phyloP scores from a whole-genome alignment of 129 eudicot genomes.

The Flaveria linearis region DNA sequence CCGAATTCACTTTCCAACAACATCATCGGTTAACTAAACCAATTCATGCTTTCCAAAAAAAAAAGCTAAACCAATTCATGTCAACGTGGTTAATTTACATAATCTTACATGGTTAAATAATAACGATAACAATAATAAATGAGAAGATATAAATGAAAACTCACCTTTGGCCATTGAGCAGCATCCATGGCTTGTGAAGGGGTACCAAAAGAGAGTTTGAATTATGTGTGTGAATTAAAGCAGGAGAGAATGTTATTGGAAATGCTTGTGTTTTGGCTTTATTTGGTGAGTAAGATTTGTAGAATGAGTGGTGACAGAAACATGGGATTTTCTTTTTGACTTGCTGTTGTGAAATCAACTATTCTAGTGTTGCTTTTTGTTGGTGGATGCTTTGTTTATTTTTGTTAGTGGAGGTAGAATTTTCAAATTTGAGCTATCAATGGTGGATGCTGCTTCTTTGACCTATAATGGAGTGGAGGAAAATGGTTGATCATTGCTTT shows the following conservation, averaged over 20 bases:
- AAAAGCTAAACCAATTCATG: not conserved
- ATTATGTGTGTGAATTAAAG: conserved; percentile 19
- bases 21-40: not conserved
- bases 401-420: conserved; percentile 42
- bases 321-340: conserved; percentile 42
- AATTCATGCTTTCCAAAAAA: no score
- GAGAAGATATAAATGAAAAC: not conserved
- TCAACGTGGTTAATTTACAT: not conserved
- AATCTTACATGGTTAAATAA: conserved; percentile 7
- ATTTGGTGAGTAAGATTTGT: conserved; percentile 40
- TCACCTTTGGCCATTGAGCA: conserved; percentile 63
- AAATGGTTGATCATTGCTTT: conserved; percentile 29
- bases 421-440: conserved; percentile 41
- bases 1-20: not conserved
- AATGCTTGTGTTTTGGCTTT: conserved; percentile 44
- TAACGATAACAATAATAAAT: not conserved
- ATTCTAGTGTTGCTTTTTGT: conserved; percentile 30
- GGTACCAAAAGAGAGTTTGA: conserved; percentile 4
- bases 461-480: conserved; percentile 32
- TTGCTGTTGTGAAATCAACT: conserved; percentile 33
- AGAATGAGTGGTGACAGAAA: conserved; percentile 34
- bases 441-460: conserved; percentile 45
- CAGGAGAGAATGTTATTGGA: conserved; percentile 43
- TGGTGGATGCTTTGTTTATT: conserved; percentile 40
- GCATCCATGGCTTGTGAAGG: conserved; percentile 45